Evolutionary conservation across 2,329 filamentous ascomycete genomes (phyloP).

Genomic region (Epichloe gansuensis): DNA sequence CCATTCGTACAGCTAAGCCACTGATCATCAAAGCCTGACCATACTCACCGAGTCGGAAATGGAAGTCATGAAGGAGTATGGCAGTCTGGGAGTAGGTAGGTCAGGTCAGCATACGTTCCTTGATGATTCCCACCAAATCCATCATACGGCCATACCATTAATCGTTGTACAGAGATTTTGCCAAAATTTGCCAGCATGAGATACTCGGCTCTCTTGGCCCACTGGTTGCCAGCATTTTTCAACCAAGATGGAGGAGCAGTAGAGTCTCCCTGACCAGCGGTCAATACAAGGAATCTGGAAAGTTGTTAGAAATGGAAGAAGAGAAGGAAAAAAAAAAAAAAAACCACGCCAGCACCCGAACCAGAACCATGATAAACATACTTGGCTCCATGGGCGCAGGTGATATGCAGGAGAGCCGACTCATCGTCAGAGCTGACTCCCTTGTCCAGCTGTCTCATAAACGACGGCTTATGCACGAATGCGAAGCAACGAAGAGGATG

Average conservation of each 20-base stretch:
- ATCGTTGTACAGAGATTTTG: conserved; percentile 25
- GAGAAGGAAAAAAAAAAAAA: conserved; percentile 2
- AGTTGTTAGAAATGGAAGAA: background rate
- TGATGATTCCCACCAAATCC: background rate
- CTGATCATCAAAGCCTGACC: conserved; percentile 29
- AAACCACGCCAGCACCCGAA: too few species aligned
- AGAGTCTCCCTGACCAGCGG: conserved; percentile 19
- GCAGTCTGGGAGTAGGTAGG: conserved; percentile 17
- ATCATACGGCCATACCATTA: conserved; percentile 21
- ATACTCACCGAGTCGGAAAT: conserved; percentile 27
- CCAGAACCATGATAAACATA: conserved; percentile 8
- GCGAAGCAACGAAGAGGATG: conserved; percentile 30
- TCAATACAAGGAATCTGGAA: conserved; percentile 23
- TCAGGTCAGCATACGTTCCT: background rate
- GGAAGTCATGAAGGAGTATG: conserved; percentile 27
- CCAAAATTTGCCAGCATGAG: conserved; percentile 26
- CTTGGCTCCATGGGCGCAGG: conserved; percentile 28
- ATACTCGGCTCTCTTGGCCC: conserved; percentile 26
- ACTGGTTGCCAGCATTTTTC: conserved; percentile 23
- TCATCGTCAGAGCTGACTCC: conserved; percentile 25
- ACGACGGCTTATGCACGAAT: conserved; percentile 28
- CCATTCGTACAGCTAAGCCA: conserved; percentile 29
- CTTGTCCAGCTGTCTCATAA: conserved; percentile 26
- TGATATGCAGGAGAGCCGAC: conserved; percentile 23
- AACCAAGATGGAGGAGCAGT: conserved; percentile 18